Evolutionary conservation across 176 grass and related monocot genomes (phyloP), one percentile per base, ranked within the genome.

Genomic region (Neostapfia colusana): DNA sequence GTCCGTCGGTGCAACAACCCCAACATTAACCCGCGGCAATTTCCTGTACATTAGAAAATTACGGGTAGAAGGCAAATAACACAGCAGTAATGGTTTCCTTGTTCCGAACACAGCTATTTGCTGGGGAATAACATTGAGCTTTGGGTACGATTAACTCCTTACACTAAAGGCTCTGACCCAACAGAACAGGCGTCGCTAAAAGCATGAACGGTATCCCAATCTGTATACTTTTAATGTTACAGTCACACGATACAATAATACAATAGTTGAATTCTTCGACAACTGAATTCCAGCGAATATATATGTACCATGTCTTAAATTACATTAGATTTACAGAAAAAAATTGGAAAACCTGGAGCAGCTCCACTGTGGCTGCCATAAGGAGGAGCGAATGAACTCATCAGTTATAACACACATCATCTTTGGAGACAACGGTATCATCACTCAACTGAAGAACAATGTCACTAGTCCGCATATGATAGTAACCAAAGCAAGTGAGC

Each of bases 401-500:
- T 14, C 44, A 57, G 70, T 74, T 75, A 44, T 40, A 63, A 38
- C 37, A 69, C 37, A 69, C 71, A 35, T 37, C 6, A 79, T 56
- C 5, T 28, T 54, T 21, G 62, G 20, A 51, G 69, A 61, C 71
- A 68, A 74, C 20, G 59, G 18, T 26, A 18, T 31, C 27, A 69
- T 78, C 63, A 10, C 28, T 84, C 66, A 88, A 38, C 43, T 70
- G 82, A 93, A 80, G 26, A 74, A 59, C 3, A 75, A 64, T 9
- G 63, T 34, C 25, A 69, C 24, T 31, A 88, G 35, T 16, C 65
- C 82, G 39, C 51, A 80, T 45, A 88, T 27, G 34, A 85, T 6
- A 69, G 63, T 57, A 24, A 77, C 72, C 36, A 83, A 81, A 38
- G 61, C 75, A 69, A 82, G 48, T 14, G 8, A 88, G 71, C 57